These are phyloP conservation scores for Leccinum ochraceum DNA, from an alignment of 768 basidiomycete species.

Conservation along the genomic window DNA sequence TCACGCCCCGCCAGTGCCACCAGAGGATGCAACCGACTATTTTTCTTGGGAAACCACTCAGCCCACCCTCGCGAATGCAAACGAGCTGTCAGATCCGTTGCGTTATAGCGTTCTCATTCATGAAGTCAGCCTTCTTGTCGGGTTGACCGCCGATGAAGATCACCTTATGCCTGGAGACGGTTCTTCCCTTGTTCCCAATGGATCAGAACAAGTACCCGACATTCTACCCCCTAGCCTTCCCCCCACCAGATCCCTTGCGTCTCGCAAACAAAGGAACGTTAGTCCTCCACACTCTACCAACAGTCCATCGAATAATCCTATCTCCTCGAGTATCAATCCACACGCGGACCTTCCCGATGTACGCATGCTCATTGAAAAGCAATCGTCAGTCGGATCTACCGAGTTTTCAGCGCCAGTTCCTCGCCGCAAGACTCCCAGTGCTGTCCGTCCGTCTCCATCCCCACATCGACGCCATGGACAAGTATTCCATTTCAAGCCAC, in stretches of 20 bases:
- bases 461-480: slow-evolving; percentile 28
- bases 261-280: slow-evolving; percentile 11
- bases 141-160: slow-evolving; percentile 24
- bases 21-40: slow-evolving; percentile 8
- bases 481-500: slow-evolving; percentile 22
- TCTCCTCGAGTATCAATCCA: neutral
- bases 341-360: neutral
- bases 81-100: slow-evolving; percentile 11
- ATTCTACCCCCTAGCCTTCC: slow-evolving; percentile 19
- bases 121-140: slow-evolving; percentile 35
- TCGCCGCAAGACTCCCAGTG: slow-evolving; percentile 10
- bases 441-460: slow-evolving; percentile 9
- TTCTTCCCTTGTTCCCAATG: slow-evolving; percentile 1
- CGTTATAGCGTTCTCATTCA: slow-evolving; percentile 32
- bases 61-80: slow-evolving; percentile 1
- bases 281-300: neutral
- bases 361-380: neutral
- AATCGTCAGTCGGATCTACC: neutral
- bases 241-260: slow-evolving; percentile 23
- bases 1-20: neutral
- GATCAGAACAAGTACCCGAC: slow-evolving; percentile 7
- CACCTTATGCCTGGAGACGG: slow-evolving; percentile 1
- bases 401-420: slow-evolving; percentile 3
- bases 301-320: neutral
- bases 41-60: slow-evolving; percentile 20